A percentile compares a stretch with the other conserved stretches of the same genome.
Conservation (phyloP, 2,329 filamentous ascomycete genomes). For the Amylocarpus encephaloides region DNA sequence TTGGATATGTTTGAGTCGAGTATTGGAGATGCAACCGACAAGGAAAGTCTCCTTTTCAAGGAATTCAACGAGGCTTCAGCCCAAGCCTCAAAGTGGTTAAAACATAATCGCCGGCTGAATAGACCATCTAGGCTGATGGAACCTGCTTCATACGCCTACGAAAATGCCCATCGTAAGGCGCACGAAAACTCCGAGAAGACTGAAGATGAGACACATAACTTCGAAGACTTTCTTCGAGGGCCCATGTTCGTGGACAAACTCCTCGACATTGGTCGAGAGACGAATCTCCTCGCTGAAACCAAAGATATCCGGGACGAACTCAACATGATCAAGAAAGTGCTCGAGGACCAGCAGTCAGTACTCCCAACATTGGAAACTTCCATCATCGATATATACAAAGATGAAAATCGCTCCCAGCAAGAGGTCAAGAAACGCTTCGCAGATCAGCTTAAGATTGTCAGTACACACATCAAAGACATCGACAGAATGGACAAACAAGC, state of each 20-base stretch:
- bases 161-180: not conserved
- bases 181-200: slow-evolving; percentile 1
- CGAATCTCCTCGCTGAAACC: slow-evolving; percentile 38
- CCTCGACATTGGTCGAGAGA: slow-evolving; percentile 39
- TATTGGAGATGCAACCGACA: slow-evolving; percentile 25
- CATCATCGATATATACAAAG: slow-evolving; percentile 23
- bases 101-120: slow-evolving; percentile 17
- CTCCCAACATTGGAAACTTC: slow-evolving; percentile 21
- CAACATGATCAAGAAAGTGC: slow-evolving; percentile 39
- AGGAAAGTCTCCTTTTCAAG: slow-evolving; percentile 23
- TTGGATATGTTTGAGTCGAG: slow-evolving; percentile 27
- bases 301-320: slow-evolving; percentile 44
- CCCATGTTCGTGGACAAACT: slow-evolving; percentile 27
- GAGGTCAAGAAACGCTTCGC: slow-evolving; percentile 23
- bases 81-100: slow-evolving; percentile 23
- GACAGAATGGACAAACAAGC: slow-evolving; percentile 75
- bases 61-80: slow-evolving; percentile 23
- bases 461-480: slow-evolving; percentile 22
- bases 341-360: slow-evolving; percentile 29
- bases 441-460: slow-evolving; percentile 19
- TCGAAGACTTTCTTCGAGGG: slow-evolving; percentile 17
- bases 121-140: slow-evolving; percentile 14
- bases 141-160: not conserved
- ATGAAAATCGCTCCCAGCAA: slow-evolving; percentile 15
- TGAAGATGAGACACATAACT: slow-evolving; percentile 24